Evolutionary conservation across 1,139 yeast species (phyloP).

Genomic region (Magnusiomyces magnusii): DNA sequence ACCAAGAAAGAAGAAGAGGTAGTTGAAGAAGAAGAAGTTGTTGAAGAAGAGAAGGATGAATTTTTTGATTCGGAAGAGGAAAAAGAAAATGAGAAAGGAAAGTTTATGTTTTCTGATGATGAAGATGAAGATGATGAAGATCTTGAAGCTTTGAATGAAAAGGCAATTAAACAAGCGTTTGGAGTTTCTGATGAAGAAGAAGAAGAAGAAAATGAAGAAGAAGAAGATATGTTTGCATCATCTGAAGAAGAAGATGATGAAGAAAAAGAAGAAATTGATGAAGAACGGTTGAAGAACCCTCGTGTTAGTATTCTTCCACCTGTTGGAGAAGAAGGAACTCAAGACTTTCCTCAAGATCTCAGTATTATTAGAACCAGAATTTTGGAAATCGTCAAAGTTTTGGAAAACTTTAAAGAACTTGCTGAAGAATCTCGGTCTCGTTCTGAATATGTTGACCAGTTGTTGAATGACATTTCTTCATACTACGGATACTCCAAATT

Average conservation of each 20-base stretch:
- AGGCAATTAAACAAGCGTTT: constrained; percentile 80
- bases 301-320: constrained; percentile 32
- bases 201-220: constrained; percentile 4
- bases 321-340: constrained; percentile 60
- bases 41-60: constrained; percentile 14
- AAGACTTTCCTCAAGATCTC: constrained; percentile 57
- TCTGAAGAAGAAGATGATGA: constrained; percentile 23
- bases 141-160: constrained; percentile 19
- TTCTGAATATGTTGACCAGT: constrained; percentile 16
- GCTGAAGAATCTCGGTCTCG: constrained; percentile 54
- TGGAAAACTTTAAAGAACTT: constrained; percentile 78
- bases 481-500: constrained; percentile 97
- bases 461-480: constrained; percentile 49
- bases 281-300: constrained; percentile 25
- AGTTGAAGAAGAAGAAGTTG: constrained; percentile 32
- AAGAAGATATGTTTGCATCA: constrained; percentile 15
- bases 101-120: constrained; percentile 83
- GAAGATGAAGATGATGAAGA: constrained; percentile 61
- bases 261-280: constrained; percentile 26
- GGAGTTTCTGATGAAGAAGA: constrained; percentile 42
- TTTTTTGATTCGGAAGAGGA: constrained; percentile 45
- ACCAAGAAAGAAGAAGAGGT: constrained; percentile 24
- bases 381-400: constrained; percentile 91
- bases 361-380: constrained; percentile 85
- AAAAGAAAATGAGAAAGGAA: constrained; percentile 47